Evolutionary conservation across 306 rosid genomes (phyloP).

Genomic region (Dalbergia cochinchinensis): DNA sequence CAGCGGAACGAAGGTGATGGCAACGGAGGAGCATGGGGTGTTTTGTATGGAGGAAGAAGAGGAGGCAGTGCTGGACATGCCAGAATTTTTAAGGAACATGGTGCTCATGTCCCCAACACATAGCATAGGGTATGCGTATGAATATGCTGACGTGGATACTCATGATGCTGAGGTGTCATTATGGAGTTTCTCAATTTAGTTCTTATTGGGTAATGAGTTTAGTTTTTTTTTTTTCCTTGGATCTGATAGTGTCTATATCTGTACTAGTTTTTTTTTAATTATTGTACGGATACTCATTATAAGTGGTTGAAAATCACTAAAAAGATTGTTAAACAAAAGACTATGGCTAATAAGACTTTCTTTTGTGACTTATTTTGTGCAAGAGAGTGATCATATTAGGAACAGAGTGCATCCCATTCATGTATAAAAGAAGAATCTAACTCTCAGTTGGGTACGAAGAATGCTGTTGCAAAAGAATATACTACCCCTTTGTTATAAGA

Average conservation of each 20-base stretch:
- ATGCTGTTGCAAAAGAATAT: background rate
- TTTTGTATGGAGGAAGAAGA: slow-evolving; percentile 59
- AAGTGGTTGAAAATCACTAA: slow-evolving; percentile 10
- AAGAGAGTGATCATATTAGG: background rate
- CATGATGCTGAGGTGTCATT: slow-evolving; percentile 64
- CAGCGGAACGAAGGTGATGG: background rate
- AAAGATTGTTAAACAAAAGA: background rate
- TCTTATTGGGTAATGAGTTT: background rate
- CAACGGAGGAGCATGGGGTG: slow-evolving; percentile 8
- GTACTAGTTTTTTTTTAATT: slow-evolving; percentile 22
- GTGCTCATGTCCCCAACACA: slow-evolving; percentile 73
- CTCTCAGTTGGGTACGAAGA: background rate
- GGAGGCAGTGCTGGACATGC: slow-evolving; percentile 55
- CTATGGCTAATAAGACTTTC: background rate
- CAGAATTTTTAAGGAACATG: slow-evolving; percentile 66
- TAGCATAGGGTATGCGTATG: slow-evolving; percentile 32
- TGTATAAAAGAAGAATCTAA: slow-evolving; percentile 14
- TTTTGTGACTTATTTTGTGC: background rate
- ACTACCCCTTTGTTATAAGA: background rate
- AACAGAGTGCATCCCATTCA: background rate
- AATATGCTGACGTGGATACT: slow-evolving; percentile 56
- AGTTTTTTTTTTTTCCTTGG: background rate
- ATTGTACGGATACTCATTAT: slow-evolving; percentile 37
- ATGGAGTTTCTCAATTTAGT: slow-evolving; percentile 70
- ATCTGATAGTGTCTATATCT: slow-evolving; percentile 14